Conservation (phyloP, 1,139 yeast genomes). For the Blastobotrys buckinghamii region DNA sequence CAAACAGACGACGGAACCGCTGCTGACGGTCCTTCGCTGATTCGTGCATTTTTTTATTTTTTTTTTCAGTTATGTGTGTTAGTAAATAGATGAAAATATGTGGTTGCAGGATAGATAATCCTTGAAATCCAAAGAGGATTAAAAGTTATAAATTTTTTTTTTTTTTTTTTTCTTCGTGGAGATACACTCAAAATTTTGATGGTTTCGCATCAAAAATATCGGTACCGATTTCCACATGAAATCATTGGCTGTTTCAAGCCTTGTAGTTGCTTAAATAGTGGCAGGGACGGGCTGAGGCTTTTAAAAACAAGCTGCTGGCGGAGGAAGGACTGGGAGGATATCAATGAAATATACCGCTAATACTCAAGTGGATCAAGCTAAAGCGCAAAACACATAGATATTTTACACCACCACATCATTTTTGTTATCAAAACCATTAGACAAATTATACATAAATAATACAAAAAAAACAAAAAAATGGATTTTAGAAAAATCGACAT, state of each 20-base stretch:
- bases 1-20: conserved; percentile 18
- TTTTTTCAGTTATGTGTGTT: background rate
- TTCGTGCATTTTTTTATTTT: background rate
- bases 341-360: too few species aligned
- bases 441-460: background rate
- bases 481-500: conserved; percentile 74
- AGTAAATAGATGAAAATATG: background rate
- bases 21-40: background rate
- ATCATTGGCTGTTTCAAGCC: background rate
- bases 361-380: too few species aligned
- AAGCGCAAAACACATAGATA: background rate
- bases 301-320: too few species aligned
- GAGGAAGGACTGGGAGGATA: too few species aligned
- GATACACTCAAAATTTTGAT: background rate
- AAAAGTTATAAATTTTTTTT: background rate
- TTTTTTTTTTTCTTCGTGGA: background rate
- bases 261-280: too few species aligned
- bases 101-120: background rate
- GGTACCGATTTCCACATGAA: background rate
- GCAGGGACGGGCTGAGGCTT: too few species aligned
- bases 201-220: background rate
- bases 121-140: background rate
- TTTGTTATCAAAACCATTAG: background rate
- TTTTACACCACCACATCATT: background rate
- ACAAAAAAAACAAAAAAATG: conserved; percentile 9